These are phyloP conservation scores for Emericellopsis atlantica DNA, from an alignment of 2,329 filamentous ascomycete species.

Conservation along the genomic window DNA sequence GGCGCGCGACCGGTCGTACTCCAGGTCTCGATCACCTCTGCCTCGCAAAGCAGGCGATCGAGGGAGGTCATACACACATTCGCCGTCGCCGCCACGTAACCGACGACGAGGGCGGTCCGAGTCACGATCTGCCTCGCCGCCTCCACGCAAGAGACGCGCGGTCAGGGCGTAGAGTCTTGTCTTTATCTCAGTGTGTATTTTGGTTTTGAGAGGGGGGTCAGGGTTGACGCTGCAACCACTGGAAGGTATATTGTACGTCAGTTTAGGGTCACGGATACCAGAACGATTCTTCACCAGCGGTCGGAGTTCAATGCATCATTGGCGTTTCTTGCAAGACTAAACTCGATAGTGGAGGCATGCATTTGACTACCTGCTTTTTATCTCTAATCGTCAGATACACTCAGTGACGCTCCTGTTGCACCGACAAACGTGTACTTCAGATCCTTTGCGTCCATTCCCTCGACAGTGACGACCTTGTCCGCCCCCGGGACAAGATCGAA, in stretches of 20 bases:
- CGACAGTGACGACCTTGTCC: conserved; percentile 9
- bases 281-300: no score
- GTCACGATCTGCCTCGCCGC: conserved; percentile 1
- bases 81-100: conserved; percentile 1
- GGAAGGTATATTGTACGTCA: no score
- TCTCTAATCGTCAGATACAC: neutral
- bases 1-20: neutral
- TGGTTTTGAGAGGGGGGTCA: no score
- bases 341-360: no score
- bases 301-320: no score
- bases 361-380: neutral
- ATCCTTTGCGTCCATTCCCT: conserved; percentile 5
- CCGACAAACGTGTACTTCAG: conserved; percentile 7
- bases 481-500: conserved; percentile 43
- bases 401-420: conserved; percentile 5
- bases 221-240: no score
- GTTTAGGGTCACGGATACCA: no score
- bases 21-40: neutral
- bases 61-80: neutral
- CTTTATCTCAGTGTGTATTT: no score
- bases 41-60: neutral
- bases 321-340: no score
- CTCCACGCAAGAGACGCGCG: neutral
- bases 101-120: conserved; percentile 3
- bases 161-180: no score